These are phyloP conservation scores for Rutstroemia sp. DNA, from an alignment of 2,329 filamentous ascomycete species.

Conservation along the genomic window DNA sequence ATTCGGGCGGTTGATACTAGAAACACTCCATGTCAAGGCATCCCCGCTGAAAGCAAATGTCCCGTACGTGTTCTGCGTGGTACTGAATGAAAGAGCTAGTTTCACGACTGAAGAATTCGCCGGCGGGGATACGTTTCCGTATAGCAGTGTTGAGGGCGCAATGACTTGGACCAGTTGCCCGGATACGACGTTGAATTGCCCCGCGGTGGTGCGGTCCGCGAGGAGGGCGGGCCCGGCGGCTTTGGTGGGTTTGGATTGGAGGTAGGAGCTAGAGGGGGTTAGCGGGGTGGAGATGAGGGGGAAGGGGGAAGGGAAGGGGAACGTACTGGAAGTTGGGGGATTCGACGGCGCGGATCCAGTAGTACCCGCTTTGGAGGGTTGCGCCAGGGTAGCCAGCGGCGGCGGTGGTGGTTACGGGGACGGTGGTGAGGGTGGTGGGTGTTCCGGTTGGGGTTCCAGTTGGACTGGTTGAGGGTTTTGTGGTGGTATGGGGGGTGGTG, in stretches of 20 bases:
- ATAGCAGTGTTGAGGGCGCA: constrained; percentile 21
- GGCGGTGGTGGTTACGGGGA: background rate
- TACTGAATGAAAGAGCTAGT: constrained; percentile 44
- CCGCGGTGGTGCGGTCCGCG: constrained; percentile 43
- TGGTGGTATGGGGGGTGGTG: constrained; percentile 12
- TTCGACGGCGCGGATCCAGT: constrained; percentile 49
- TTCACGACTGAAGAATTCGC: constrained; percentile 38
- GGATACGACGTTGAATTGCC: constrained; percentile 48
- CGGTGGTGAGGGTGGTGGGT: constrained; percentile 27
- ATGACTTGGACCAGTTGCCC: constrained; percentile 47
- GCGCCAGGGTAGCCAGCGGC: background rate
- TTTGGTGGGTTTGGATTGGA: constrained; percentile 39
- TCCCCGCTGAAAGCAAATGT: constrained; percentile 52
- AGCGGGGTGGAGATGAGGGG: background rate
- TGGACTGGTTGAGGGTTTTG: background rate
- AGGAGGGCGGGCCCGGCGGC: constrained; percentile 43
- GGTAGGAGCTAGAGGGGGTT: constrained; percentile 29
- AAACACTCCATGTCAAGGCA: constrained; percentile 45
- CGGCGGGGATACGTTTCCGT: constrained; percentile 19
- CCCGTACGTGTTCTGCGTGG: constrained; percentile 45
- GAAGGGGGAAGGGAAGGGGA: background rate
- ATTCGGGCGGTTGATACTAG: constrained; percentile 45
- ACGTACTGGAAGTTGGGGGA: constrained; percentile 47
- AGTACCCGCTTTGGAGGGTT: constrained; percentile 9
- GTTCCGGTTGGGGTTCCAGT: constrained; percentile 11